phyloP scores from a whole-genome alignment of 2,329 filamentous ascomycete species.

The Talaromyces pinophilus region DNA sequence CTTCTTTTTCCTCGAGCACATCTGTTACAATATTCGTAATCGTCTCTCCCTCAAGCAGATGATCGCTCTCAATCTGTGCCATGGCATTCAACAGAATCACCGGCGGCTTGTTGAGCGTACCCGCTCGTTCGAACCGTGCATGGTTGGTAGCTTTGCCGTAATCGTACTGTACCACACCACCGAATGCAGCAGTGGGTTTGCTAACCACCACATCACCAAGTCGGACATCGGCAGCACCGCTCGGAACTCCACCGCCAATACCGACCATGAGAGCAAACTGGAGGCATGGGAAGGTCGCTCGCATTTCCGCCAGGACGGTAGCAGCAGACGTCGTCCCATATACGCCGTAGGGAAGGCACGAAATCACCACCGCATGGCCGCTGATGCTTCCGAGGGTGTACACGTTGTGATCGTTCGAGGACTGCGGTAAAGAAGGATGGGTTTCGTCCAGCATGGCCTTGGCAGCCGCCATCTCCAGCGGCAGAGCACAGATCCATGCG shows the following conservation, averaged over 20 bases:
- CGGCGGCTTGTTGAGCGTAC: not conserved
- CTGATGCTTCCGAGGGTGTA: constrained; percentile 14
- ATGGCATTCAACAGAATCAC: not conserved
- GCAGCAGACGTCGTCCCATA: constrained; percentile 8
- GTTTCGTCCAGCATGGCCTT: constrained; percentile 26
- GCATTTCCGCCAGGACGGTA: not conserved
- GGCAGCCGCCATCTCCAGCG: constrained; percentile 16
- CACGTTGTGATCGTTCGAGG: not conserved
- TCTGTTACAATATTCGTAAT: no score
- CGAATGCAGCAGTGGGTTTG: not conserved
- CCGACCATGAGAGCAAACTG: constrained; percentile 10
- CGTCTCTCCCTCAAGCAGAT: no score
- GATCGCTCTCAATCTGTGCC: not conserved
- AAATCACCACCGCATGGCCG: not conserved
- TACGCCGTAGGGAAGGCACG: not conserved
- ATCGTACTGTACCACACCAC: constrained; percentile 12
- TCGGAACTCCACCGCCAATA: constrained; percentile 1
- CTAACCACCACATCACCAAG: constrained; percentile 12
- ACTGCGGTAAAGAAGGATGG: constrained; percentile 4
- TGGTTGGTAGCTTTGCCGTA: not conserved
- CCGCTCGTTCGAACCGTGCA: not conserved
- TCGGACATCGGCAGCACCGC: not conserved
- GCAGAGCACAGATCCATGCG: constrained; percentile 13
- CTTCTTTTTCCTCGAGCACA: no score
- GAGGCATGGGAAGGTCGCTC: not conserved